A percentile compares a stretch with the other conserved stretches of the same genome.
These are phyloP conservation scores for Didymella exigua DNA, from an alignment of 2,329 filamentous ascomycete species.

Conservation along the genomic window DNA sequence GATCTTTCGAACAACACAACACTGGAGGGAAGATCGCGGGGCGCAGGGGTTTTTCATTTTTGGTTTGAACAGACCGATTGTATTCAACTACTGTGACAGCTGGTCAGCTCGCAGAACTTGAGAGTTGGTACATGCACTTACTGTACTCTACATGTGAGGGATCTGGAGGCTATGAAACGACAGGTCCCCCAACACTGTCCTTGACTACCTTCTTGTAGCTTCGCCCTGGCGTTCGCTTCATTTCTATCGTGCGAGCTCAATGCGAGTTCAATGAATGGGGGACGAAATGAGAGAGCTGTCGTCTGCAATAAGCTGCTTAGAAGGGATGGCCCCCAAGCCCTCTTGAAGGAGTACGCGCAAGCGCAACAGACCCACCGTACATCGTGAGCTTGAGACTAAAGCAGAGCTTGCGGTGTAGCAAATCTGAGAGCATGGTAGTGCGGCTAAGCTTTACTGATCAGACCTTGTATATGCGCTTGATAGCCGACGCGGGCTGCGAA, in stretches of 20 bases:
- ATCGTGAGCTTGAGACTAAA: background rate
- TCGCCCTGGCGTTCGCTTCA: background rate
- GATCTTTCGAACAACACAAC: background rate
- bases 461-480: background rate
- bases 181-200: background rate
- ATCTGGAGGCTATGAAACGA: background rate
- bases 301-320: background rate
- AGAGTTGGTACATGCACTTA: background rate
- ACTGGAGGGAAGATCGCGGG: background rate
- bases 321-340: background rate
- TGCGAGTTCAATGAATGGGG: background rate
- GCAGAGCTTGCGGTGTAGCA: background rate
- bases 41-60: background rate
- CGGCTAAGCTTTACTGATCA: background rate
- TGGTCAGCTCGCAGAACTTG: slow-evolving; percentile 19
- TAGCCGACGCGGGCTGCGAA: background rate
- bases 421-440: background rate
- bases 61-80: background rate
- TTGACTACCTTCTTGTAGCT: background rate
- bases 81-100: slow-evolving; percentile 23
- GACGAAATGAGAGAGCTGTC: background rate
- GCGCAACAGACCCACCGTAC: background rate
- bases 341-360: background rate
- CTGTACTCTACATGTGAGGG: slow-evolving; percentile 4
- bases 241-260: background rate